Conservation (phyloP, 192 early-diverging fungal species). For the Podila epicladia region DNA sequence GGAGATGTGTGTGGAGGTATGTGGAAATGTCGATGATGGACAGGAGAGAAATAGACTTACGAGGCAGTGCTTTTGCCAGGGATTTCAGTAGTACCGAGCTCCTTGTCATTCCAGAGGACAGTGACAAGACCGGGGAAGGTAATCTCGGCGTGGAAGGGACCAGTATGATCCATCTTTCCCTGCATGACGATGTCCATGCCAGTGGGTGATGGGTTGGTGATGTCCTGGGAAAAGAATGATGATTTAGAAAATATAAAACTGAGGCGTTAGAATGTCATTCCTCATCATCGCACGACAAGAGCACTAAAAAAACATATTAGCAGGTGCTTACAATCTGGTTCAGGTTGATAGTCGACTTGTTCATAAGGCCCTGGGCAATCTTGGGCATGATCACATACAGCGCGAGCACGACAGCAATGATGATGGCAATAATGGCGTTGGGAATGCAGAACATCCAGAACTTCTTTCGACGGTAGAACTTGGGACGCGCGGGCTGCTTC, state of each 20-base stretch:
- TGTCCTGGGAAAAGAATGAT: slow-evolving; percentile 1
- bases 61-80: slow-evolving; percentile 10
- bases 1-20: background rate
- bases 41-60: background rate
- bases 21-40: background rate
- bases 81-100: slow-evolving; percentile 9
- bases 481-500: slow-evolving; percentile 44
- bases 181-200: slow-evolving; percentile 14
- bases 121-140: slow-evolving; percentile 37
- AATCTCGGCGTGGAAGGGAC: slow-evolving; percentile 54
- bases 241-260: too few species aligned
- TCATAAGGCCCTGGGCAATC: slow-evolving; percentile 52
- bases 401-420: slow-evolving; percentile 54
- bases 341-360: slow-evolving; percentile 8
- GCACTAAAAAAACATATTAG: background rate
- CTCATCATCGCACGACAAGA: too few species aligned
- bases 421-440: slow-evolving; percentile 44
- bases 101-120: slow-evolving; percentile 38
- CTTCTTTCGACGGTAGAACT: slow-evolving; percentile 57
- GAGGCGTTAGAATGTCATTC: too few species aligned
- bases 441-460: slow-evolving; percentile 58
- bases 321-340: background rate
- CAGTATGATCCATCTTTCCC: slow-evolving; percentile 44
- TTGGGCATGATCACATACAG: slow-evolving; percentile 62
- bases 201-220: slow-evolving; percentile 12